A percentile compares a stretch with the other conserved stretches of the same genome.
These are phyloP conservation scores for Oryza brachyantha DNA, from an alignment of 176 grass and related monocot genomes.

Conservation along the genomic window DNA sequence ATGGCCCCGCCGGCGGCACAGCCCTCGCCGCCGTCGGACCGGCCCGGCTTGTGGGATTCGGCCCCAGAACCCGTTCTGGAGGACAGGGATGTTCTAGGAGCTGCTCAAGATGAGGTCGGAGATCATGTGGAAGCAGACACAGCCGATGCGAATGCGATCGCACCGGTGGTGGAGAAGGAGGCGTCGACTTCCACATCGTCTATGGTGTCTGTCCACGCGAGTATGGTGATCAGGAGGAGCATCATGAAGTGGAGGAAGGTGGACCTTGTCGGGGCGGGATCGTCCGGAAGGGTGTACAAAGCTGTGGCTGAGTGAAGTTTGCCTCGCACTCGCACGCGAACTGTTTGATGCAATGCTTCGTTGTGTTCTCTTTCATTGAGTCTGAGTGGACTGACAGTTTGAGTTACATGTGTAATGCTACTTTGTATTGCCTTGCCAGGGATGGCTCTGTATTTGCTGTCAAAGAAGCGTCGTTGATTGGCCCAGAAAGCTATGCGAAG, in stretches of 20 bases:
- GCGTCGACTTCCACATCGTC: not conserved
- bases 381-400: not conserved
- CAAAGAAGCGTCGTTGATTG: conserved; percentile 52
- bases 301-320: too few relatives aligned
- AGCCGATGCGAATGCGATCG: too few relatives aligned
- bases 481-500: conserved; percentile 39
- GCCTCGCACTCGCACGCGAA: not conserved
- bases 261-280: not conserved
- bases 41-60: too few relatives aligned
- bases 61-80: too few relatives aligned
- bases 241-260: not conserved
- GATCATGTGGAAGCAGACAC: too few relatives aligned
- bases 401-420: too few relatives aligned
- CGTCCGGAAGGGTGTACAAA: not conserved
- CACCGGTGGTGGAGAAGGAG: too few relatives aligned
- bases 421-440: not conserved
- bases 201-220: not conserved
- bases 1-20: not conserved
- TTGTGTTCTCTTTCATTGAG: not conserved
- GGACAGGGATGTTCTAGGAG: too few relatives aligned
- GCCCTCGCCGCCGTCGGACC: not conserved
- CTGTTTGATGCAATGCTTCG: not conserved
- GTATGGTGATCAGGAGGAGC: not conserved
- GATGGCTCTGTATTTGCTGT: conserved; percentile 51
- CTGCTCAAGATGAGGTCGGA: too few relatives aligned